Conservation (phyloP, 345 rosid species). For the Cardamine chenopodiifolia region DNA sequence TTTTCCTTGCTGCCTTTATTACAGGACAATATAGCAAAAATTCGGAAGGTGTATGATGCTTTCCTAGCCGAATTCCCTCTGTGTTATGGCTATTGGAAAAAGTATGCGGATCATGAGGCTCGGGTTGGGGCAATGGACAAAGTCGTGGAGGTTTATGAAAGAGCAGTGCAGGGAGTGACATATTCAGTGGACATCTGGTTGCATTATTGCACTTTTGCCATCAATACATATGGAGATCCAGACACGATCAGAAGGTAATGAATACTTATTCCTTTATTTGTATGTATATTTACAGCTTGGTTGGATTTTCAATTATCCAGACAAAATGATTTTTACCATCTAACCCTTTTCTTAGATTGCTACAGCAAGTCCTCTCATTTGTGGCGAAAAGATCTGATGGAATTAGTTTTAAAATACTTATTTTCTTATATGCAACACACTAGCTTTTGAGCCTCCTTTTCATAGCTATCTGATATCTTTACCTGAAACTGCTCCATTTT, state of each 20-base stretch:
- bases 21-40: constrained; percentile 84
- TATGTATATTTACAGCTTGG: constrained; percentile 41
- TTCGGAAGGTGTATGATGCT: constrained; percentile 81
- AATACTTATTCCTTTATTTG: constrained; percentile 33
- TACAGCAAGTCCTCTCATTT: constrained; percentile 71
- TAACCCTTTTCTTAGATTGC: constrained; percentile 67
- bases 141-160: constrained; percentile 93
- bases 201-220: constrained; percentile 83
- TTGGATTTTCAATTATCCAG: constrained; percentile 42
- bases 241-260: constrained; percentile 92
- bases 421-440: constrained; percentile 45
- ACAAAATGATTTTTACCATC: constrained; percentile 53
- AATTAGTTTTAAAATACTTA: constrained; percentile 50
- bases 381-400: constrained; percentile 71
- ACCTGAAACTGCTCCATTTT: constrained; percentile 38
- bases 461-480: constrained; percentile 44
- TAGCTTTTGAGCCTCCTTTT: constrained; percentile 41
- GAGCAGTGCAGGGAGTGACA: constrained; percentile 89
- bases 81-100: constrained; percentile 99
- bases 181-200: constrained; percentile 99
- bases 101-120: constrained; percentile 96
- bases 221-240: constrained; percentile 86
- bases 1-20: constrained; percentile 22
- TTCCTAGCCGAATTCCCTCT: constrained; percentile 92
- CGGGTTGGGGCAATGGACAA: constrained; percentile 86